Conservation (phyloP, 805 yeast species). For the Lipomyces kockii region DNA sequence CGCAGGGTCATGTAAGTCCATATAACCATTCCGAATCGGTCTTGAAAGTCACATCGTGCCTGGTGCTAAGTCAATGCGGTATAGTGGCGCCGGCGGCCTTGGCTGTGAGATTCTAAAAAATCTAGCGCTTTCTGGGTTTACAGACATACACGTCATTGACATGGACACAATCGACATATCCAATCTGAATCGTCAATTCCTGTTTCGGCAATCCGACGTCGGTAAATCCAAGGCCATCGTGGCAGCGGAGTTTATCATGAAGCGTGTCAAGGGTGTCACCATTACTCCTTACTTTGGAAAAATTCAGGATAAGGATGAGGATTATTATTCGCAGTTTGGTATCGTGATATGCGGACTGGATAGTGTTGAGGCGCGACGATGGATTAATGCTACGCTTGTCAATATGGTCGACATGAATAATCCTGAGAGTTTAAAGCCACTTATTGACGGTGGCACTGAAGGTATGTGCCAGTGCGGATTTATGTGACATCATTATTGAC, state of each 20-base stretch:
- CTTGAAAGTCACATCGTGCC: not conserved
- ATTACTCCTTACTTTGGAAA: slow-evolving; percentile 54
- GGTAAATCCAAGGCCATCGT: slow-evolving; percentile 69
- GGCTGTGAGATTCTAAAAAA: slow-evolving; percentile 82
- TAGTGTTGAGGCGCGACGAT: slow-evolving; percentile 84
- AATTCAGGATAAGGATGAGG: slow-evolving; percentile 65
- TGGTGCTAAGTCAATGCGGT: not conserved
- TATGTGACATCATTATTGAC: not conserved
- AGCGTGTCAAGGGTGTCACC: slow-evolving; percentile 49
- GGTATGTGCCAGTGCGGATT: slow-evolving; percentile 43
- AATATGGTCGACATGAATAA: slow-evolving; percentile 60
- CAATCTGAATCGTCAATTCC: slow-evolving; percentile 75
- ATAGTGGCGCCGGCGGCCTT: slow-evolving; percentile 79
- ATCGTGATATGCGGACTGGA: slow-evolving; percentile 87
- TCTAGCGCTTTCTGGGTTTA: slow-evolving; percentile 71
- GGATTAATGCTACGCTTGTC: slow-evolving; percentile 77
- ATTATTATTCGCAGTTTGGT: slow-evolving; percentile 69
- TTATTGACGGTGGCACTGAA: slow-evolving; percentile 95
- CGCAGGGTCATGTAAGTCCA: slow-evolving; percentile 17
- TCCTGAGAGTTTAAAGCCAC: slow-evolving; percentile 58
- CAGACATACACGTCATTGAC: slow-evolving; percentile 68
- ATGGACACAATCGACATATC: slow-evolving; percentile 84
- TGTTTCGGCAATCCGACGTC: slow-evolving; percentile 63
- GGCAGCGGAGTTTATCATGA: slow-evolving; percentile 62
- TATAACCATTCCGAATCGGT: not conserved